Conservation (phyloP, 345 rosid species). For the Eucalyptus viminalis region DNA sequence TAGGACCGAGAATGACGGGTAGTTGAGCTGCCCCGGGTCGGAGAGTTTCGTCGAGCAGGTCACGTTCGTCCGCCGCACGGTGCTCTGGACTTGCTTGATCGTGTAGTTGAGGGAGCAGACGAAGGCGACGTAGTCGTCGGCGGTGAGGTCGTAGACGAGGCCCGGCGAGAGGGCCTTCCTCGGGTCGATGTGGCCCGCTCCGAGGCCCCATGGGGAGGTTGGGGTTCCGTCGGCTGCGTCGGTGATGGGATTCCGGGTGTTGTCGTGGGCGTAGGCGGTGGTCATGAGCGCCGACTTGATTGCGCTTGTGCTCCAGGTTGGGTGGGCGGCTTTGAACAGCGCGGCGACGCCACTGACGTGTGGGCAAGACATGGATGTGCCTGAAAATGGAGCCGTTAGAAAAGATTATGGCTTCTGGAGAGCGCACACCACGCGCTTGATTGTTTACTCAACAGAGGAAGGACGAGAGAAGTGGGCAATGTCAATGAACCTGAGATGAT, state of each 20-base stretch:
- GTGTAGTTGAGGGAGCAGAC: constrained; percentile 66
- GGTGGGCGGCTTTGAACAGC: constrained; percentile 67
- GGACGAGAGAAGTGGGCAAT: background rate
- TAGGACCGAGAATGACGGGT: constrained; percentile 77
- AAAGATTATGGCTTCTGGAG: background rate
- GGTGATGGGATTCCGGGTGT: constrained; percentile 44
- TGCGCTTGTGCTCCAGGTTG: constrained; percentile 81
- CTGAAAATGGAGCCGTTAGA: constrained; percentile 23
- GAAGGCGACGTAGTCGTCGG: constrained; percentile 50
- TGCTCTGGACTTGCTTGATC: constrained; percentile 29
- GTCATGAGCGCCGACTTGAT: constrained; percentile 86
- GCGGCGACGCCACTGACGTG: constrained; percentile 90
- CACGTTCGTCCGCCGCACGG: constrained; percentile 46
- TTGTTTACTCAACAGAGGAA: background rate
- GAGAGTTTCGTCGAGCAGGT: constrained; percentile 42
- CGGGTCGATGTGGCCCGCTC: constrained; percentile 81
- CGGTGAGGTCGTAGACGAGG: constrained; percentile 60
- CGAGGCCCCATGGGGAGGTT: constrained; percentile 59
- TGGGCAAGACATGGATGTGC: constrained; percentile 98
- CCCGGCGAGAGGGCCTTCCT: constrained; percentile 69
- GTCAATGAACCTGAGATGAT: constrained; percentile 24
- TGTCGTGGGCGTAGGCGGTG: constrained; percentile 48
- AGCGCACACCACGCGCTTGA: background rate
- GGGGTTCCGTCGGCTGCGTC: constrained; percentile 42
- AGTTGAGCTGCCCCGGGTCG: constrained; percentile 73